Evolutionary conservation across 305 asterid genomes (phyloP).

Genomic region (Plantago rigida): DNA sequence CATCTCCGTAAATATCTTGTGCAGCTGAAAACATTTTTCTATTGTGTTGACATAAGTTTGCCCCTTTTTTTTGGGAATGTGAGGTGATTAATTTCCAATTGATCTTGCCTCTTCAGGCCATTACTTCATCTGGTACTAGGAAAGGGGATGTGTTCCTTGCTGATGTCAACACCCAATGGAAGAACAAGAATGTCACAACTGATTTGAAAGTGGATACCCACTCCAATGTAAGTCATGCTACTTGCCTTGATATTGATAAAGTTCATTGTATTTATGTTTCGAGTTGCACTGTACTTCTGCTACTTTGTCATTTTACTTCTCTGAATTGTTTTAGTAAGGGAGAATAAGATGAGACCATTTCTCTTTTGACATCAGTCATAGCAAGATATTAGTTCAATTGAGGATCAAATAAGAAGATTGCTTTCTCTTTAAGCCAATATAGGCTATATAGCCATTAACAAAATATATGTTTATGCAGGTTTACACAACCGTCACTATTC

Average conservation of each 20-base stretch:
- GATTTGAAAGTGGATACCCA: constrained; percentile 76
- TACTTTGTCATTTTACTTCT: constrained; percentile 2
- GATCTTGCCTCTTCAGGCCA: constrained; percentile 43
- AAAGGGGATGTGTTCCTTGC: constrained; percentile 66
- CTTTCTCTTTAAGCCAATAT: too few species aligned
- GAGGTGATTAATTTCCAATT: constrained; percentile 5
- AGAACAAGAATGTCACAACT: constrained; percentile 76
- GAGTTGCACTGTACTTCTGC: neutral
- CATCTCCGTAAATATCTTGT: neutral
- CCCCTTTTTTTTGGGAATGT: too few species aligned
- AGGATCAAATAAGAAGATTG: neutral
- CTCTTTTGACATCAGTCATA: neutral
- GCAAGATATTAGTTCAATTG: too few species aligned
- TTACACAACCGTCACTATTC: constrained; percentile 55
- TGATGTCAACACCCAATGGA: constrained; percentile 67
- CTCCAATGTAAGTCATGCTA: constrained; percentile 50
- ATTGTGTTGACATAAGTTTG: too few species aligned
- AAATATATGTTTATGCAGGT: constrained; percentile 38
- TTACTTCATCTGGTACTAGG: constrained; percentile 67
- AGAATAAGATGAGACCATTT: neutral
- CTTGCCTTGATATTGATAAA: constrained; percentile 3
- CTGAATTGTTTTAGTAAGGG: neutral
- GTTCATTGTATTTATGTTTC: neutral
- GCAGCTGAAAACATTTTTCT: neutral
- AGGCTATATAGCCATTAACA: neutral